These are phyloP conservation scores for Alternaria brassicicola DNA, from an alignment of 2,329 filamentous ascomycete species.

Conservation along the genomic window DNA sequence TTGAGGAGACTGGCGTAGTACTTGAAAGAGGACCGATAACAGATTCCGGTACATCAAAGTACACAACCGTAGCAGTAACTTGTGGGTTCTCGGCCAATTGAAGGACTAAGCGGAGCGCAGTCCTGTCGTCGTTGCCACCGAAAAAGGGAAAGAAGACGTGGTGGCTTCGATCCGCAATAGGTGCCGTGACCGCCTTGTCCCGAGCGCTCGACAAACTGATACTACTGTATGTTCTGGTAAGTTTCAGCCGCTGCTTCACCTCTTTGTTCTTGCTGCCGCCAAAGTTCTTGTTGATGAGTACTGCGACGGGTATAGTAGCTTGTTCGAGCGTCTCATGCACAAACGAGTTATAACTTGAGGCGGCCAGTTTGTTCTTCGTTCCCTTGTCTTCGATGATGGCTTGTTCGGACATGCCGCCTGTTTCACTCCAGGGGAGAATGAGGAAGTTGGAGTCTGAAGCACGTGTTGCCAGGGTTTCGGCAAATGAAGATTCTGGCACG, in stretches of 20 bases:
- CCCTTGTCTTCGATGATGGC: slow-evolving; percentile 56
- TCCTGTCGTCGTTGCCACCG: slow-evolving; percentile 79
- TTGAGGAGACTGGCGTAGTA: slow-evolving; percentile 9
- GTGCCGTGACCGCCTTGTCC: slow-evolving; percentile 61
- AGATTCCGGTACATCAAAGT: slow-evolving; percentile 54
- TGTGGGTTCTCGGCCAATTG: slow-evolving; percentile 81
- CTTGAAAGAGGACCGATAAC: slow-evolving; percentile 22
- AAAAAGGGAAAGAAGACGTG: slow-evolving; percentile 89
- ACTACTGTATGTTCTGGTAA: slow-evolving; percentile 40
- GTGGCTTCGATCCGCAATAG: slow-evolving; percentile 72
- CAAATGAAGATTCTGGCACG: slow-evolving; percentile 77
- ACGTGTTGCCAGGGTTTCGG: slow-evolving; percentile 74
- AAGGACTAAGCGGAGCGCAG: slow-evolving; percentile 79
- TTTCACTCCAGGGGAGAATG: slow-evolving; percentile 88
- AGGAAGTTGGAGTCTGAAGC: slow-evolving; percentile 68
- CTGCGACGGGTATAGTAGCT: slow-evolving; percentile 70
- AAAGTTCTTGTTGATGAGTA: slow-evolving; percentile 78
- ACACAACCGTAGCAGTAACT: slow-evolving; percentile 77
- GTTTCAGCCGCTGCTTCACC: slow-evolving; percentile 15
- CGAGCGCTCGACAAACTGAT: slow-evolving; percentile 59
- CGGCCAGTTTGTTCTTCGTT: slow-evolving; percentile 64
- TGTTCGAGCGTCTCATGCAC: slow-evolving; percentile 70
- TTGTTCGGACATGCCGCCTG: slow-evolving; percentile 74
- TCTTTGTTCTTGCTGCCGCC: slow-evolving; percentile 56
- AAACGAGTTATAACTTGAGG: slow-evolving; percentile 72